Evolutionary conservation across 495 filamentous ascomycete species (phyloP).

Genomic region (Astrothelium subdiscretum): DNA sequence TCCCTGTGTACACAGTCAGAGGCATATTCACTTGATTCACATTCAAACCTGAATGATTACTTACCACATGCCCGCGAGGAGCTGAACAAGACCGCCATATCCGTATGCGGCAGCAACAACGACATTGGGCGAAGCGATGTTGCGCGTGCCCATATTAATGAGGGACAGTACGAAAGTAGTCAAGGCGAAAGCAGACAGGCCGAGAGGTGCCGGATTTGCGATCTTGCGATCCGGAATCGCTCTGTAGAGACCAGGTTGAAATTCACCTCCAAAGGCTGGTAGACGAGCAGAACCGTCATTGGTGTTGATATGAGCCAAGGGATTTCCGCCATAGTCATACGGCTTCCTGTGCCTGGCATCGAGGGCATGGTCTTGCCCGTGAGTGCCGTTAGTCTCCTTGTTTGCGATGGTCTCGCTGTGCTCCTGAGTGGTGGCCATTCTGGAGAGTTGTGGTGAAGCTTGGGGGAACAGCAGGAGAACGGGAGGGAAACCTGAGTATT

Average conservation of each 20-base stretch:
- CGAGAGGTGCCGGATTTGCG: slow-evolving; percentile 54
- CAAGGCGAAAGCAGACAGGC: slow-evolving; percentile 71
- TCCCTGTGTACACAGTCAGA: slow-evolving; percentile 47
- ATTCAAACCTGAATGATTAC: slow-evolving; percentile 27
- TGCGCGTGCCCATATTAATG: slow-evolving; percentile 64
- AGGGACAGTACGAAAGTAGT: slow-evolving; percentile 87
- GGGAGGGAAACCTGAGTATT: too few relatives aligned
- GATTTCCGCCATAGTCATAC: slow-evolving; percentile 50
- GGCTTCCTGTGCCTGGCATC: slow-evolving; percentile 14
- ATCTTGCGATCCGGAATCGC: slow-evolving; percentile 60
- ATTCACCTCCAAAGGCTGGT: slow-evolving; percentile 87
- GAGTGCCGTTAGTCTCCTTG: slow-evolving; percentile 12
- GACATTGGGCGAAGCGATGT: slow-evolving; percentile 32
- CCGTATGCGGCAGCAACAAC: slow-evolving; percentile 33
- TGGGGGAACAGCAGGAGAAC: background rate
- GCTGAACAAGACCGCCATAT: slow-evolving; percentile 68
- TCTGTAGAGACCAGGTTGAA: slow-evolving; percentile 88
- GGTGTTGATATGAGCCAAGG: slow-evolving; percentile 59
- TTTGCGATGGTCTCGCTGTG: slow-evolving; percentile 10
- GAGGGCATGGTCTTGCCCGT: slow-evolving; percentile 13
- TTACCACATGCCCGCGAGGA: slow-evolving; percentile 96
- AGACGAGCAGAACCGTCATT: slow-evolving; percentile 44
- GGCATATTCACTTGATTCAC: background rate
- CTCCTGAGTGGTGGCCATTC: slow-evolving; percentile 7
- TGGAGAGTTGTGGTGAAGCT: background rate